These are phyloP conservation scores for Ganoderma sp. DNA, from an alignment of 1,284 basidiomycete species.

Conservation along the genomic window DNA sequence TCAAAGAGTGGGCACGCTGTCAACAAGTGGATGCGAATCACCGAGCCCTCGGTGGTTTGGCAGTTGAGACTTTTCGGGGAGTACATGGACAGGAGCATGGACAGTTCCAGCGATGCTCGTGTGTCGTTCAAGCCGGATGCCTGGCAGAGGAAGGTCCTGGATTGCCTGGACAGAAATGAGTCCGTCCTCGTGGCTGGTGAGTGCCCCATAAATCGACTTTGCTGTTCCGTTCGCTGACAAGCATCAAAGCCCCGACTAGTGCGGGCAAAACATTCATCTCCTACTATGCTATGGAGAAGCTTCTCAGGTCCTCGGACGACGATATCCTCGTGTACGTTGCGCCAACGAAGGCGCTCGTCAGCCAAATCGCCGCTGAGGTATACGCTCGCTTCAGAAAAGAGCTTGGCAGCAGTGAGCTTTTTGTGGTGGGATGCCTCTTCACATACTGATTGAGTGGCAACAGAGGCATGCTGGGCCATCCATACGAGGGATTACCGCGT, in stretches of 20 bases:
- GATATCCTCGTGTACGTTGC: slow-evolving; percentile 76
- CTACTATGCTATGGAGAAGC: slow-evolving; percentile 76
- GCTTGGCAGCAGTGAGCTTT: slow-evolving; percentile 49
- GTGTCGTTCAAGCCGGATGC: slow-evolving; percentile 71
- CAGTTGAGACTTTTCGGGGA: slow-evolving; percentile 73
- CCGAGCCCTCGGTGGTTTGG: slow-evolving; percentile 63
- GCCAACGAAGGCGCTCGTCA: slow-evolving; percentile 74
- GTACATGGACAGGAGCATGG: slow-evolving; percentile 76
- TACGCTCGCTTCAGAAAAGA: slow-evolving; percentile 72
- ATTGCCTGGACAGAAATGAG: slow-evolving; percentile 62
- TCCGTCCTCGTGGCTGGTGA: slow-evolving; percentile 71
- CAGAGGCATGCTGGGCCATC: slow-evolving; percentile 67
- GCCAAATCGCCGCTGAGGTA: slow-evolving; percentile 71
- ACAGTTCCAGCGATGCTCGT: slow-evolving; percentile 58
- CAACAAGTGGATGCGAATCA: slow-evolving; percentile 61
- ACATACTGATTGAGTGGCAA: not conserved
- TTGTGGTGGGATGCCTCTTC: no score
- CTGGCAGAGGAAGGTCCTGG: slow-evolving; percentile 71
- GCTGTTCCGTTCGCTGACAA: not conserved
- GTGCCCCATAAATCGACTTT: slow-evolving; percentile 32
- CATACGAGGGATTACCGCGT: slow-evolving; percentile 72
- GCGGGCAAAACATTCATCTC: slow-evolving; percentile 80
- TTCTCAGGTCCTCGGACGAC: slow-evolving; percentile 63
- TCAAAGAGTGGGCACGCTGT: slow-evolving; percentile 48
- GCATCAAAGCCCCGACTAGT: slow-evolving; percentile 62